Conservation (phyloP, 1,139 yeast genomes). For the Scheffersomyces stambukii region DNA sequence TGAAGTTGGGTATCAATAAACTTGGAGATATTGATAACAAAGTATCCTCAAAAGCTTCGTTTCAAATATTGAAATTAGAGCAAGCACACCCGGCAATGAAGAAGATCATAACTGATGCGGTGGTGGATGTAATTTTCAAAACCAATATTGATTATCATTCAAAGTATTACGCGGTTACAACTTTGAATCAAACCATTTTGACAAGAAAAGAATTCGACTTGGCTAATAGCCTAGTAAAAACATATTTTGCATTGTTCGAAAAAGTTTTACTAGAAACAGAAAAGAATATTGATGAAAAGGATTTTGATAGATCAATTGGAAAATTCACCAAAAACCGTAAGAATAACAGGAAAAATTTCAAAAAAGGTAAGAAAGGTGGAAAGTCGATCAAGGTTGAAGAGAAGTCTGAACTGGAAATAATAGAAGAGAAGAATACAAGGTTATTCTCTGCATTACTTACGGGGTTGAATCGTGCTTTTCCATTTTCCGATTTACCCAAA, state of each 20-base stretch:
- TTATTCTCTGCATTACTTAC: slow-evolving; percentile 88
- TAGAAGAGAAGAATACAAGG: slow-evolving; percentile 82
- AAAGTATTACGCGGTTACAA: slow-evolving; percentile 79
- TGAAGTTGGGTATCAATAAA: slow-evolving; percentile 87
- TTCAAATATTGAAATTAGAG: slow-evolving; percentile 71
- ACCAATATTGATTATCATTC: slow-evolving; percentile 75
- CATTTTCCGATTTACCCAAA: slow-evolving; percentile 76
- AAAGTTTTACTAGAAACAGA: slow-evolving; percentile 72
- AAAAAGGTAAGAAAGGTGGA: slow-evolving; percentile 72
- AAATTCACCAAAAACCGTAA: slow-evolving; percentile 46
- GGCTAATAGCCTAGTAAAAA: slow-evolving; percentile 77
- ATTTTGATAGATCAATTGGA: slow-evolving; percentile 34
- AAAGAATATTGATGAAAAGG: slow-evolving; percentile 34
- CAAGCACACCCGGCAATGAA: slow-evolving; percentile 98
- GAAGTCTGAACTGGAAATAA: slow-evolving; percentile 65
- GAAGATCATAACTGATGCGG: slow-evolving; percentile 68
- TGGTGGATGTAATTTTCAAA: slow-evolving; percentile 76
- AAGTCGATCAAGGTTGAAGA: slow-evolving; percentile 61
- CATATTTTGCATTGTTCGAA: slow-evolving; percentile 84
- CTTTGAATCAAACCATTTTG: slow-evolving; percentile 89
- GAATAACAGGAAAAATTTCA: slow-evolving; percentile 49
- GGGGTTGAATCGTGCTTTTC: slow-evolving; percentile 95
- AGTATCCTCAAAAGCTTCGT: slow-evolving; percentile 87
- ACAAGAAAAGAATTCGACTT: slow-evolving; percentile 70
- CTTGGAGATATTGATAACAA: slow-evolving; percentile 90